Percentiles rank a stretch among this genome's conserved stretches.
Evolutionary conservation across 495 filamentous ascomycete species (phyloP).

Genomic region (Aspergillus ostianus): DNA sequence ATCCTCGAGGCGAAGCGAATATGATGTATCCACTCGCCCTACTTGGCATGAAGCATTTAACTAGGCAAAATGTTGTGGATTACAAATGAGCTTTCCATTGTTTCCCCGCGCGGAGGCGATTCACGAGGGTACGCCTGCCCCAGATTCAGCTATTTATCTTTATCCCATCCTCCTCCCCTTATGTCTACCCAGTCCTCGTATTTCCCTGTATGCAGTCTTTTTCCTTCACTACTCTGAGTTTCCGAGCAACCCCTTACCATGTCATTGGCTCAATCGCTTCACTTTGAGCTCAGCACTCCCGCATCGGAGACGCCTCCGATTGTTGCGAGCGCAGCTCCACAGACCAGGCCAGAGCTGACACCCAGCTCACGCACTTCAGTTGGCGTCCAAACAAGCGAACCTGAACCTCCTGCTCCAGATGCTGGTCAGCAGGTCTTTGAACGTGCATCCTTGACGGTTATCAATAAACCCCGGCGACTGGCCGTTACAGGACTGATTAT

Average conservation of each 20-base stretch:
- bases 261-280: not conserved
- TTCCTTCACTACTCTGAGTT: not conserved
- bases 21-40: not conserved
- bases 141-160: too few species aligned
- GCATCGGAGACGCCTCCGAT: not conserved
- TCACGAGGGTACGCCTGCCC: not conserved
- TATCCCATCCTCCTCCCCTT: too few species aligned
- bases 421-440: constrained; percentile 25
- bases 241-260: not conserved
- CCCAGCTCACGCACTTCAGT: not conserved
- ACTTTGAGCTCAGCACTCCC: not conserved
- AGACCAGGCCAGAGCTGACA: not conserved
- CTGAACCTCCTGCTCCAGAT: constrained; percentile 1
- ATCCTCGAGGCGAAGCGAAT: too few species aligned
- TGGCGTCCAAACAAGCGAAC: not conserved
- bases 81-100: not conserved
- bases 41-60: too few species aligned
- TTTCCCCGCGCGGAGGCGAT: not conserved
- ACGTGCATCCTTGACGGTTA: constrained; percentile 12
- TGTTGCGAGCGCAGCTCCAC: not conserved
- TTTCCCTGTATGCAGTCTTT: not conserved
- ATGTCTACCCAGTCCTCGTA: not conserved
- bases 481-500: constrained; percentile 24
- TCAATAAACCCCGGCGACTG: constrained; percentile 20
- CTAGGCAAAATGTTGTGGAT: not conserved